A percentile compares a stretch with the other conserved stretches of the same genome.
phyloP scores from a whole-genome alignment of 2,329 filamentous ascomycete species.

The Thielaviopsis musarum region DNA sequence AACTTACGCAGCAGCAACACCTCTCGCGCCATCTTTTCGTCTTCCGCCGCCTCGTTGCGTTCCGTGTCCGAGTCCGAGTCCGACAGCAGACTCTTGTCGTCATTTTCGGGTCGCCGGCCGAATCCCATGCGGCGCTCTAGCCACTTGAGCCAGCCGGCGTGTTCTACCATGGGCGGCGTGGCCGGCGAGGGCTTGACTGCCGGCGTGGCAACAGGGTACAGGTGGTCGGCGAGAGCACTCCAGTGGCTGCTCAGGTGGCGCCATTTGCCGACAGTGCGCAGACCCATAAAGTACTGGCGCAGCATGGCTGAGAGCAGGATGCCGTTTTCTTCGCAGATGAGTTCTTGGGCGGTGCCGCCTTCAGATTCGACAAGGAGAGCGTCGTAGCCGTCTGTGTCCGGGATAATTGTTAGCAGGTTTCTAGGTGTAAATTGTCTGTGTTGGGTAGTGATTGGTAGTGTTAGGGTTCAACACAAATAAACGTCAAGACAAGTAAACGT shows the following conservation, averaged over 20 bases:
- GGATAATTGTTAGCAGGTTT: neutral
- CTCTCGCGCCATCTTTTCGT: constrained; percentile 32
- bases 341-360: constrained; percentile 58
- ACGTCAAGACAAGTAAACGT: constrained; percentile 3
- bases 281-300: constrained; percentile 77
- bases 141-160: constrained; percentile 9
- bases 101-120: constrained; percentile 7
- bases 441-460: too few relatives aligned
- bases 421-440: too few relatives aligned
- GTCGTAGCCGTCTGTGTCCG: constrained; percentile 50
- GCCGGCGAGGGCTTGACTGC: constrained; percentile 14
- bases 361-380: constrained; percentile 59
- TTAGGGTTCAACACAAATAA: too few relatives aligned
- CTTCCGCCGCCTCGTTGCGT: constrained; percentile 19
- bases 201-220: constrained; percentile 12
- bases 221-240: constrained; percentile 41
- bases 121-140: constrained; percentile 5
- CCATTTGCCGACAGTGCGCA: constrained; percentile 71
- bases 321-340: constrained; percentile 75
- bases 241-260: constrained; percentile 56
- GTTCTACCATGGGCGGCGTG: constrained; percentile 1
- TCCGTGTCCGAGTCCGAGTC: constrained; percentile 14
- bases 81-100: constrained; percentile 11
- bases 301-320: constrained; percentile 74
- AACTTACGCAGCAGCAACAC: constrained; percentile 51